These are phyloP conservation scores for Lavandula angustifolia DNA, from an alignment of 257 asterid species.

Conservation along the genomic window DNA sequence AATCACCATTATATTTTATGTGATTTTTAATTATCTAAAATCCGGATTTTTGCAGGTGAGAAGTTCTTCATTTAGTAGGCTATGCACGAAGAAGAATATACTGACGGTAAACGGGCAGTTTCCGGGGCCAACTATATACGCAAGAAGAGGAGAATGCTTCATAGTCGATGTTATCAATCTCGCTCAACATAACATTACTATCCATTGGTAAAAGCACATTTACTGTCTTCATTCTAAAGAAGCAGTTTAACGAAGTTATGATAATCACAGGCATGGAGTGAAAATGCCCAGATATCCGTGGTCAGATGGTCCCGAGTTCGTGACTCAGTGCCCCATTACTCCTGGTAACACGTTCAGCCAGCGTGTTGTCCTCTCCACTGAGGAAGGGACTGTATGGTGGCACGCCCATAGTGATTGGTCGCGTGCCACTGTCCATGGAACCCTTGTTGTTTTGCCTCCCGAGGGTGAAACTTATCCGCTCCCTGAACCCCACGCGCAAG, in stretches of 20 bases:
- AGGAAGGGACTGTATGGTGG: constrained; percentile 63
- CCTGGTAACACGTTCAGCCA: constrained; percentile 47
- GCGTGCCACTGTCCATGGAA: constrained; percentile 51
- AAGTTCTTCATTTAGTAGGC: constrained; percentile 34
- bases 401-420: constrained; percentile 63
- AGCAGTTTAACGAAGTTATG: no score
- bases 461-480: constrained; percentile 38
- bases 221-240: no score
- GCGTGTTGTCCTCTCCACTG: constrained; percentile 38
- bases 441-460: constrained; percentile 39
- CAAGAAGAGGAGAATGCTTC: constrained; percentile 35
- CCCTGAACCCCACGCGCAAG: constrained; percentile 40
- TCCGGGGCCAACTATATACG: constrained; percentile 45
- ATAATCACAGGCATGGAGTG: constrained; percentile 59
- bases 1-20: no score
- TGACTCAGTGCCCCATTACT: constrained; percentile 52
- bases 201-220: constrained; percentile 34
- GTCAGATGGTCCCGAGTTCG: constrained; percentile 52
- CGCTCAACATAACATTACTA: constrained; percentile 35
- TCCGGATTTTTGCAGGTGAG: constrained; percentile 30
- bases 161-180: constrained; percentile 36
- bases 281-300: constrained; percentile 53
- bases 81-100: constrained; percentile 41
- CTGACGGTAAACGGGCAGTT: constrained; percentile 41
- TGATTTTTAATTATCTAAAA: neutral